Evolutionary conservation across 2,329 filamentous ascomycete species (phyloP), one percentile per base, ranked within the genome.

Genomic region (Xylariaceae sp.): DNA sequence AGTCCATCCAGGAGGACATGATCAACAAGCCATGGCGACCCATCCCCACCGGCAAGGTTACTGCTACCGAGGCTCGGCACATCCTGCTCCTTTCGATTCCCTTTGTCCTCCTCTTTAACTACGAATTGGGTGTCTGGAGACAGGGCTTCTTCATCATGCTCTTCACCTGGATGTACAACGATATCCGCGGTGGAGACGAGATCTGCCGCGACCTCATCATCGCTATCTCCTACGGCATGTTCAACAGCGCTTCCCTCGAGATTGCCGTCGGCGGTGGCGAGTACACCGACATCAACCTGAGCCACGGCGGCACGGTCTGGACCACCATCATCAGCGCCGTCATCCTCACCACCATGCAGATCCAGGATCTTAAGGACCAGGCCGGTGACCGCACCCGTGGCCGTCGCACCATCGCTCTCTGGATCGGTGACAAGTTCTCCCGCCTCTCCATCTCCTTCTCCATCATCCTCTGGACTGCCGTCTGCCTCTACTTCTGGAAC

Each of bases 1-100:
- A 66, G 30, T 71, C 71, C 4, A 59, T 73, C 9, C 5, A 64
- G 2, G 72, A 73, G 61, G 72, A 74, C 53, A 11, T 51, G 3
- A 30, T 73, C 35, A 74, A 74, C 56, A 74, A 73, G 53, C 67
- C 70, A 7, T 68, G 64, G 64, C 67, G 70, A 1, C 67, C 70
- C 0, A 64, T 73, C n/a, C 69, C 71, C 10, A 64, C 57, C 2
- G 60, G 60, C 1, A 64, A 64, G 30, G 60, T 62, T 47, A 58
- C 23, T 13, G 23, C 55, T 2, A 63, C 63, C 1, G 64, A 72
- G 37, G 66, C 71, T 1, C 67, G 69, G 2, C 58, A 51, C 3
- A 41, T 59, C 41, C 63, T 74, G 11, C 63, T 73, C 4, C 18
- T 58, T 2, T 49, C 62, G 2, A 66, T 71, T 8, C 65, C 68